Base-by-base conservation (phyloP, 371 early-diverging fungal species). In the Globomyces sp. region DNA sequence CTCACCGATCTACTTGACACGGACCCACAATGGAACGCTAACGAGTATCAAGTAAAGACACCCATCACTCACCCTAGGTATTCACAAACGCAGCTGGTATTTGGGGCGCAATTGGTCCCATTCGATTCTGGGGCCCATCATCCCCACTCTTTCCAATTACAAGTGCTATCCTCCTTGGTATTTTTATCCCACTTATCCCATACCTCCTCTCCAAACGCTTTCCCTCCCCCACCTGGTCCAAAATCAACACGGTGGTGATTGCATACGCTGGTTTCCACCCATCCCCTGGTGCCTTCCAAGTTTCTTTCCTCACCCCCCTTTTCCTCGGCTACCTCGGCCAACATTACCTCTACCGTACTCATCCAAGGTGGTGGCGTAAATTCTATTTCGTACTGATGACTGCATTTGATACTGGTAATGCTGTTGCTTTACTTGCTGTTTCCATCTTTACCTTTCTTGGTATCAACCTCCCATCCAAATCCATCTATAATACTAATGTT, bases 151-250 rank as follows among this genome's bases (percentile, higher is more conserved):
- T 24, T 24, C 24, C 24, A 24, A 24, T 24, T 24, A 24, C 24
- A 24, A 24, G 24, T 24, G 24, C 24, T 24, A 24, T 24, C 24
- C 24, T 24, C 24, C 24, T 72, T 40, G 80, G 80, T 34, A 5
- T 67, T 52, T 36, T 75, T 36, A 60, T 67, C 11, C 77, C 80
- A n/a, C 3, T 79, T 58, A 63, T 76, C 37, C 76, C 76, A 13
- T 79, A 64, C 63, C 8, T 63, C 40, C 46, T 81, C 8, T 77
- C 80, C 77, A 77, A 75, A 63, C 65, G 69, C 45, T 79, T 73
- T 63, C 78, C 81, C 1, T 40, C 41, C 36, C 34, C n/a, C 13
- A 65, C 64, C 65, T 75, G 75, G 75, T 46, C 52, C 34, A 52
- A 66, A 36, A 64, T 73, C 43, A 73, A 73, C 66, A 13, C 69